A percentile compares a stretch with the other conserved stretches of the same genome.
Evolutionary conservation across 768 basidiomycete species (phyloP).

Genomic region (Strobilomyces confusus): DNA sequence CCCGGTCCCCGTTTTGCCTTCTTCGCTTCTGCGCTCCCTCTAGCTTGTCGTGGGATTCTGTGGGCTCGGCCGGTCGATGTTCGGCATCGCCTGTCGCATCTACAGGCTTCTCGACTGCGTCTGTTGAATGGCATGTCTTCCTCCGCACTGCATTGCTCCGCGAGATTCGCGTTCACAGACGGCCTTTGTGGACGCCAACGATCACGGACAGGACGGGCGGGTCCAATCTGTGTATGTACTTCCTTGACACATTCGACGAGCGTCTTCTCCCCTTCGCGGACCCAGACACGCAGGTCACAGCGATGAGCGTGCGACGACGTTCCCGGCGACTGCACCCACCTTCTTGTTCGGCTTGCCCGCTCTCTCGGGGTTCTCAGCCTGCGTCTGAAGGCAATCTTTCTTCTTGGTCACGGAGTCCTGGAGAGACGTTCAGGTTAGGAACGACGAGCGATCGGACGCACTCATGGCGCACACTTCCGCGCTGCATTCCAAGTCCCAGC

Average conservation of each 20-base stretch:
- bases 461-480: no score
- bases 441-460: slow-evolving; percentile 28
- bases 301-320: neutral
- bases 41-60: no score
- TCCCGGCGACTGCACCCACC: slow-evolving; percentile 35
- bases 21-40: no score
- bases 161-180: slow-evolving; percentile 17
- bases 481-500: no score
- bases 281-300: slow-evolving; percentile 97
- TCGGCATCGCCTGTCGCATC: no score
- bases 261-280: slow-evolving; percentile 97
- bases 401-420: slow-evolving; percentile 85
- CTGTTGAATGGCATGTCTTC: slow-evolving; percentile 17
- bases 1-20: no score
- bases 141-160: neutral
- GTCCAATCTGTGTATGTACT: slow-evolving; percentile 75
- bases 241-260: slow-evolving; percentile 82
- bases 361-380: slow-evolving; percentile 97
- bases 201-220: neutral
- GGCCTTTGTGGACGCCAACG: slow-evolving; percentile 12
- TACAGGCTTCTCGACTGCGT: no score
- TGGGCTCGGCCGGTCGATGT: no score
- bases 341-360: slow-evolving; percentile 99
- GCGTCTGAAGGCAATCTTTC: slow-evolving; percentile 81
- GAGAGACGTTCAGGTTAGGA: neutral